Conservation (phyloP, 2,329 filamentous ascomycete genomes). For the Phoma sp. region DNA sequence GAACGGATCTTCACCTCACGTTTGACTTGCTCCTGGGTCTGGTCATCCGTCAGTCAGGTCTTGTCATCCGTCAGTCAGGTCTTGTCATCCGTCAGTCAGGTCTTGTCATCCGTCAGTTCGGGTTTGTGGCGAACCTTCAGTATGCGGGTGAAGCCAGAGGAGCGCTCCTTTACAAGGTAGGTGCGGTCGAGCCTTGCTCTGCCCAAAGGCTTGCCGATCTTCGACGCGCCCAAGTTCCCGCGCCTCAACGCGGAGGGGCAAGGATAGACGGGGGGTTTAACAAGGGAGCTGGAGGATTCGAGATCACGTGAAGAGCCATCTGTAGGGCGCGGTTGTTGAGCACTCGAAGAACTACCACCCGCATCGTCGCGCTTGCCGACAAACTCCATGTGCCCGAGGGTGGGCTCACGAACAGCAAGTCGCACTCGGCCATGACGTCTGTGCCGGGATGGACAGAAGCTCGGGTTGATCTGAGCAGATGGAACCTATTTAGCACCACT, state of each 20-base stretch:
- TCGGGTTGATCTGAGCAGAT: neutral
- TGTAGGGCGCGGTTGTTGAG: neutral
- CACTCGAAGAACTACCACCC: neutral
- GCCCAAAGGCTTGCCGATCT: neutral
- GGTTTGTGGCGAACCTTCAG: neutral
- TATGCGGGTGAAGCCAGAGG: neutral
- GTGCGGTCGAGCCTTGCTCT: neutral
- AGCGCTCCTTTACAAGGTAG: neutral
- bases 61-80: no score
- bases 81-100: neutral
- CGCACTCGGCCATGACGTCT: neutral
- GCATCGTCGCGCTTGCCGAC: neutral
- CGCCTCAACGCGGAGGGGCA: neutral
- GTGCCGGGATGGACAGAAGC: neutral
- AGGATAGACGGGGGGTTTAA: neutral
- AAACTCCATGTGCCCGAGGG: no score
- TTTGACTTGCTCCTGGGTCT: neutral
- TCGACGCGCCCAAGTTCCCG: neutral
- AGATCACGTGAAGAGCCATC: neutral
- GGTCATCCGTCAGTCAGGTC: no score
- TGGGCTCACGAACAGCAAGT: neutral
- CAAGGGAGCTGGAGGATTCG: neutral
- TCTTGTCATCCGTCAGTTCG: neutral
- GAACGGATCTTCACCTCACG: neutral
- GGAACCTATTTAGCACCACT: neutral